Conservation (phyloP, 2,329 filamentous ascomycete species). For the Sclerotinia glacialis region DNA sequence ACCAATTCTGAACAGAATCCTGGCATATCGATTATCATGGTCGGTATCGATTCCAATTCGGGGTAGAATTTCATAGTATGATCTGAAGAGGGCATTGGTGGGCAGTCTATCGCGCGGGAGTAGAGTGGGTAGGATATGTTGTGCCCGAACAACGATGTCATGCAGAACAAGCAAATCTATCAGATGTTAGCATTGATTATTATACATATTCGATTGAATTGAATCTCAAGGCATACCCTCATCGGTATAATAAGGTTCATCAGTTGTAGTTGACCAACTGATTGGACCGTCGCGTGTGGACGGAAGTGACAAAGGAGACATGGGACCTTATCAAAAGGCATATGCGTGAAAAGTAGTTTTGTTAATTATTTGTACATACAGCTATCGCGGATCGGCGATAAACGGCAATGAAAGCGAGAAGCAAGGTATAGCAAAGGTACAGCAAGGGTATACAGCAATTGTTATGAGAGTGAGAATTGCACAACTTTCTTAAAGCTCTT, state of each 20-base stretch:
- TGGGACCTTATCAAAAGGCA: constrained; percentile 39
- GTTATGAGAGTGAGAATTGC: constrained; percentile 4
- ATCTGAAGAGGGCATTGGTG: constrained; percentile 74
- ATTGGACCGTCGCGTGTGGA: constrained; percentile 25
- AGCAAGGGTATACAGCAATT: constrained; percentile 9
- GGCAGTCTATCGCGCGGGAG: constrained; percentile 63
- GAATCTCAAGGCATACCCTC: constrained; percentile 47
- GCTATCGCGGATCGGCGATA: constrained; percentile 37
- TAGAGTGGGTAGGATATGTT: constrained; percentile 57
- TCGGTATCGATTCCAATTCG: constrained; percentile 68
- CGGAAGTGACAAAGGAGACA: constrained; percentile 44
- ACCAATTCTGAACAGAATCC: constrained; percentile 76
- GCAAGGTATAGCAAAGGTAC: constrained; percentile 18
- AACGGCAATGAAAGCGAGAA: constrained; percentile 13
- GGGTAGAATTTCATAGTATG: constrained; percentile 74
- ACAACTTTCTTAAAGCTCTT: constrained; percentile 13
- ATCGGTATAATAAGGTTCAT: constrained; percentile 56
- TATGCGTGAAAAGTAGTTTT: constrained; percentile 21
- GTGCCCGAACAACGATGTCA: constrained; percentile 70
- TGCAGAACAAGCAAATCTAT: constrained; percentile 77
- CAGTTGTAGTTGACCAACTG: constrained; percentile 20
- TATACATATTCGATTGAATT: background rate
- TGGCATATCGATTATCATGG: constrained; percentile 71
- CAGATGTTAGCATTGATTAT: constrained; percentile 15
- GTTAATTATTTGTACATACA: constrained; percentile 29